phyloP scores from a whole-genome alignment of 164 flowering plant genomes.

The Tinospora cordifolia region DNA sequence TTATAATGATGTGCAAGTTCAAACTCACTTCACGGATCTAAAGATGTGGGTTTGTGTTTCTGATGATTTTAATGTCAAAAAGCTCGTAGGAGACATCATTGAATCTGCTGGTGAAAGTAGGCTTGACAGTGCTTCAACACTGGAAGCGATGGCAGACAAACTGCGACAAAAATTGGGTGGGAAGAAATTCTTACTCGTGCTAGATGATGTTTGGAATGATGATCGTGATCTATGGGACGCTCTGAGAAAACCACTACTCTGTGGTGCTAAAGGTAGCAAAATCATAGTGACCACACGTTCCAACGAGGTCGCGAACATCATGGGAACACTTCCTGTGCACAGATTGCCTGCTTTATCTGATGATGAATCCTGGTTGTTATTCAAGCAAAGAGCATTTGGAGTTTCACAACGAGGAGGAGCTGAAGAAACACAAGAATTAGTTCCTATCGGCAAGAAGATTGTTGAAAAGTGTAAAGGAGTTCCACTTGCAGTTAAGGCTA shows the following conservation, averaged over 20 bases:
- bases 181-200: no score
- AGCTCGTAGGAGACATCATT: no score
- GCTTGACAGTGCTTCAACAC: no score
- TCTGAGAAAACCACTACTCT: background rate
- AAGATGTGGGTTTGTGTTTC: no score
- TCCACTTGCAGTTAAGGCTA: background rate
- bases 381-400: background rate
- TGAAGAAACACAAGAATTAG: background rate
- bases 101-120: no score
- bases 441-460: background rate
- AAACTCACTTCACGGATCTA: no score
- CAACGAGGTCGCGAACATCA: background rate
- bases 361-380: background rate
- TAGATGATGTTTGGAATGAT: no score
- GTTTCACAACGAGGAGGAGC: background rate
- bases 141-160: no score
- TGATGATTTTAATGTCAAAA: no score
- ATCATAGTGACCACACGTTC: background rate
- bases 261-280: slow-evolving; percentile 8
- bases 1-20: background rate
- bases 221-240: background rate
- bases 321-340: background rate
- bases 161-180: no score
- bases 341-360: background rate
- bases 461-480: background rate